Base-by-base conservation (phyloP, 2,329 filamentous ascomycete genomes). In the Beauveria asiatica region DNA sequence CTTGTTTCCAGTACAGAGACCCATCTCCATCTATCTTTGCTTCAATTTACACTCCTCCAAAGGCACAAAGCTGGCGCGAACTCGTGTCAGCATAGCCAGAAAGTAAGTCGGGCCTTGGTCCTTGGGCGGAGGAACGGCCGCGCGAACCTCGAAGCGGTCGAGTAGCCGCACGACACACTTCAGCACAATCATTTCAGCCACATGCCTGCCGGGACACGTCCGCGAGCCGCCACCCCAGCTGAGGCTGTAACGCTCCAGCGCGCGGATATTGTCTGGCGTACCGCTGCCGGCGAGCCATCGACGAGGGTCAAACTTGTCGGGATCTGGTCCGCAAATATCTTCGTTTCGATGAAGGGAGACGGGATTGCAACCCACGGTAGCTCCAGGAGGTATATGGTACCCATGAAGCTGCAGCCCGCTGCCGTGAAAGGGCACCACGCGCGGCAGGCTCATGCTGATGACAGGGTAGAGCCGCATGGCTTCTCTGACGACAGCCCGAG, bases 171-270 rank as follows among this genome's bases (percentile, higher is more conserved):
- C 67, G 0, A 82, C 69, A 0, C 74, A 69, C 64, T 80, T 81
- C 55, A 70, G 71, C 0, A 83, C 69, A 2, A 82, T 68, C 59
- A 83, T 63, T 65, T 83, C 80, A 0, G 80, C 80, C 11, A 83
- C 68, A 46, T 80, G 73, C 3, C 77, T 68, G 0, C 80, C 80
- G 0, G 80, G 80, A 60, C 80, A 83, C 0, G 74, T 76, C 39
- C 80, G 73, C 3, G 75, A 72, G 3, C 80, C 79, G 2, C 79
- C 80, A 3, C 80, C 80, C 78, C 79, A 83, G 6, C 72, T 78
- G 7, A 83, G 69, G 61, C 75, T 82, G 53, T 70, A 73, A 16
- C 78, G 70, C 17, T 82, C 78, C 75, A 81, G 81, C 13, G 61
- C 64, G 27, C 73, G 71, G 6, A 67, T 58, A 37, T 37, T 37